Percentiles rank a stretch among this genome's conserved stretches.
Conservation (phyloP, 73 alveolate species). For the Paramecium bursaria region DNA sequence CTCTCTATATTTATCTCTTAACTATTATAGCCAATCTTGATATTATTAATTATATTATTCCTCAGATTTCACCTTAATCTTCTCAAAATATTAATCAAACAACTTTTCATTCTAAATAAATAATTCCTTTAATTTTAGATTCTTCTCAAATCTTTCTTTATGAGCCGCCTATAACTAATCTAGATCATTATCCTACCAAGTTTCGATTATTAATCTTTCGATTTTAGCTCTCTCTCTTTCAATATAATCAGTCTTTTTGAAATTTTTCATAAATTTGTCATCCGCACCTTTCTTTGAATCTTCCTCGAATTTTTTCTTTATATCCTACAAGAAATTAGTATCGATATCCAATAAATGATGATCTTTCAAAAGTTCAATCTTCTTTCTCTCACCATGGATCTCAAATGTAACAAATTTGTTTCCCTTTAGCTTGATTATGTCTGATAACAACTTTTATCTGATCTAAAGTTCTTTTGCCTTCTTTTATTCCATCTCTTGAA, state of each 20-base stretch:
- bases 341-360: conserved; percentile 34
- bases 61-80: too few relatives aligned
- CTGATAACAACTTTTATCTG: conserved; percentile 20
- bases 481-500: conserved; percentile 44
- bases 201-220: background rate
- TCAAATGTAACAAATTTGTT: conserved; percentile 54
- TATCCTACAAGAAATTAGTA: conserved; percentile 19
- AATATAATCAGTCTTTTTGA: conserved; percentile 37
- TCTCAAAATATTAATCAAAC: too few relatives aligned
- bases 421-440: conserved; percentile 45
- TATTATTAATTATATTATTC: too few relatives aligned
- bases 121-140: too few relatives aligned
- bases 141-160: background rate
- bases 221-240: conserved; percentile 46
- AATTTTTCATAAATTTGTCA: conserved; percentile 31
- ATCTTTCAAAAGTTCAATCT: conserved; percentile 40
- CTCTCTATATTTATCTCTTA: too few relatives aligned
- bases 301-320: conserved; percentile 55
- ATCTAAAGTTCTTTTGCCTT: conserved; percentile 40
- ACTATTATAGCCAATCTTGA: too few relatives aligned
- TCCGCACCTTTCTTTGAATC: conserved; percentile 62
- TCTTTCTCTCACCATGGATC: conserved; percentile 57
- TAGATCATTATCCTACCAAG: conserved; percentile 27
- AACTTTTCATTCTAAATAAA: too few relatives aligned
- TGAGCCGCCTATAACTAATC: conserved; percentile 17